A percentile compares a stretch with the other conserved stretches of the same genome.
phyloP scores from a whole-genome alignment of 2,329 filamentous ascomycete species.

The Nothophoma quercina region DNA sequence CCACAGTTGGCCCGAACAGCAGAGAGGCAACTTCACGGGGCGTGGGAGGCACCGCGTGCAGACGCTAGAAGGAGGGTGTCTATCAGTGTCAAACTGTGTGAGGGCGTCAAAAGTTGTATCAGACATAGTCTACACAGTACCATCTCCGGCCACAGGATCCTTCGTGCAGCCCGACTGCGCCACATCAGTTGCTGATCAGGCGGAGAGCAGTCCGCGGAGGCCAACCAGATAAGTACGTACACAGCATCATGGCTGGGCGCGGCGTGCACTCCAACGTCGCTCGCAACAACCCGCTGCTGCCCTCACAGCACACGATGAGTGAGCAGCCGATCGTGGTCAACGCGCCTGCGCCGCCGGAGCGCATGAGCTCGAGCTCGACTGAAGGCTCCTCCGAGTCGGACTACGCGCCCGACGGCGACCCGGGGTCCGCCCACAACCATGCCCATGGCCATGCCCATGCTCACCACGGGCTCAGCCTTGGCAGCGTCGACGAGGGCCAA shows the following conservation, averaged over 20 bases:
- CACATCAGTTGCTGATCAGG: conserved; percentile 1
- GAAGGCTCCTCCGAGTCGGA: conserved; percentile 47
- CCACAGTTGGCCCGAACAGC: conserved; percentile 7
- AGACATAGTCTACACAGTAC: too few species aligned
- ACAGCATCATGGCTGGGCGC: conserved; percentile 31
- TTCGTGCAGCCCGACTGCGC: too few species aligned
- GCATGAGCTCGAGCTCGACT: conserved; percentile 18
- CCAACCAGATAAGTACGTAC: not conserved
- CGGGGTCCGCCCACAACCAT: too few species aligned
- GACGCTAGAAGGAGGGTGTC: not conserved
- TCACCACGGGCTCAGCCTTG: conserved; percentile 48
- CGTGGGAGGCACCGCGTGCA: conserved; percentile 6
- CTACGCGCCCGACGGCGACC: conserved; percentile 44
- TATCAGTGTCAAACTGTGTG: too few species aligned
- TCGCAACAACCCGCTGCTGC: conserved; percentile 27
- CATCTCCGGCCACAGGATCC: too few species aligned
- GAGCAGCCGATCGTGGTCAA: conserved; percentile 44
- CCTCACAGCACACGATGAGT: conserved; percentile 26
- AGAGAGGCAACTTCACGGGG: conserved; percentile 1
- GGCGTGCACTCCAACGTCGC: conserved; percentile 40
- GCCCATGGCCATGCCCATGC: conserved; percentile 45
- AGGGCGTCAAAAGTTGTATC: too few species aligned
- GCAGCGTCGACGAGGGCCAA: conserved; percentile 44
- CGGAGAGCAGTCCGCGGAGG: conserved; percentile 1
- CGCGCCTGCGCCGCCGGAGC: conserved; percentile 28